Conservation (phyloP, 139 green algal genomes). For the Raphidocelis subcapitata region DNA sequence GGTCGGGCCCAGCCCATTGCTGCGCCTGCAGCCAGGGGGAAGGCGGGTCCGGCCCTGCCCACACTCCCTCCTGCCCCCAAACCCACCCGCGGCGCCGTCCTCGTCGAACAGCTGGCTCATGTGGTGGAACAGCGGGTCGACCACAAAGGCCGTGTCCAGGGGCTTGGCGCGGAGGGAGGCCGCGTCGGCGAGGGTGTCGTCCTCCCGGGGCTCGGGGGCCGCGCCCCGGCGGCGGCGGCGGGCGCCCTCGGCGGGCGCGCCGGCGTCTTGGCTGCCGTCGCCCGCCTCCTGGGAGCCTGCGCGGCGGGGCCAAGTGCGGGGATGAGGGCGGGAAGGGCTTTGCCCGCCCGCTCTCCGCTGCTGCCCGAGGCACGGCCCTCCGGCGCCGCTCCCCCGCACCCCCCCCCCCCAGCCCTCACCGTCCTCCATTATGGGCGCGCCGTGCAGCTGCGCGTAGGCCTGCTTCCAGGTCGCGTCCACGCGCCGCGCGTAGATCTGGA, state of each 20-base stretch:
- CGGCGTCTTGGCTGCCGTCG: conserved; percentile 2
- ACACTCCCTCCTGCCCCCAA: not conserved
- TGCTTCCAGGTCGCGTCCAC: conserved; percentile 86
- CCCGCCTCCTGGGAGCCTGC: not conserved
- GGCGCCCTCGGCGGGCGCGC: conserved; percentile 4
- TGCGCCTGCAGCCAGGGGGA: not conserved
- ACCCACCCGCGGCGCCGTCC: conserved; percentile 58
- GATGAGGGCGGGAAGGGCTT: too few relatives aligned
- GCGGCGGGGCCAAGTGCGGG: too few relatives aligned
- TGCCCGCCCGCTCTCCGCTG: not conserved
- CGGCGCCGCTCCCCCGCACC: not conserved
- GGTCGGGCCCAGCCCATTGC: too few relatives aligned
- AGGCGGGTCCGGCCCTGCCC: not conserved
- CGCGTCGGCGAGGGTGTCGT: conserved; percentile 26
- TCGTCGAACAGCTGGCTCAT: conserved; percentile 90
- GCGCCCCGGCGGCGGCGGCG: not conserved
- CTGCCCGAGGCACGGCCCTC: too few relatives aligned
- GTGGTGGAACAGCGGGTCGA: conserved; percentile 85
- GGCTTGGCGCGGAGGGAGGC: conserved; percentile 80
- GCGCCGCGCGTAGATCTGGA: conserved; percentile 88
- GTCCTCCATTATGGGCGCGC: not conserved
- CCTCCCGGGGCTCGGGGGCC: conserved; percentile 60
- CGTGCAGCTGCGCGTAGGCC: conserved; percentile 73
- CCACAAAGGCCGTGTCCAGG: conserved; percentile 67
- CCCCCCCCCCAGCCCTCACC: not conserved